Evolutionary conservation across 306 rosid genomes (phyloP).

Genomic region (Echinosophora koreensis): DNA sequence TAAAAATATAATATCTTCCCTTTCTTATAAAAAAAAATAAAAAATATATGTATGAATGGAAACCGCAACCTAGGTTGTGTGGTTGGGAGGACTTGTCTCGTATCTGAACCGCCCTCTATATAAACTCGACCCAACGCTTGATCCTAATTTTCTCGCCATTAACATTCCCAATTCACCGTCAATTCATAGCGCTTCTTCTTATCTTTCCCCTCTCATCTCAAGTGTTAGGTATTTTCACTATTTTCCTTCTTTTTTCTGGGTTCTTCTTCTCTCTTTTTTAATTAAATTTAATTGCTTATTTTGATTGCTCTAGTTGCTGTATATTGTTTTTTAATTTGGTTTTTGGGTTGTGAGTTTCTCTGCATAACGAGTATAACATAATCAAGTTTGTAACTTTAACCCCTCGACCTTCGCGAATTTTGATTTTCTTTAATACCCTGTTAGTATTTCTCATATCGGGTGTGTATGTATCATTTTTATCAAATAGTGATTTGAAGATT

Average conservation of each 20-base stretch:
- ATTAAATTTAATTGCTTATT: background rate
- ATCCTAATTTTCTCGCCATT: conserved; percentile 8
- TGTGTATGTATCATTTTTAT: background rate
- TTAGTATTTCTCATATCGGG: background rate
- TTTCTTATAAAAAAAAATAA: no score
- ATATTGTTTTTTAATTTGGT: background rate
- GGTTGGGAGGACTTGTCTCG: conserved; percentile 47
- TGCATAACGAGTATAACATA: background rate
- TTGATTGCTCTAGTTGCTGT: background rate
- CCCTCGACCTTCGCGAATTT: background rate
- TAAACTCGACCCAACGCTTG: conserved; percentile 13
- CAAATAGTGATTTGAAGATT: background rate
- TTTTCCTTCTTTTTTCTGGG: background rate
- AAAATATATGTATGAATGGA: background rate
- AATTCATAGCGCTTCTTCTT: background rate
- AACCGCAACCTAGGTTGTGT: background rate
- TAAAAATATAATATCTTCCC: no score
- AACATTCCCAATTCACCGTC: background rate
- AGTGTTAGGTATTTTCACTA: conserved; percentile 34
- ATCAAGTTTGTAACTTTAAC: conserved; percentile 12
- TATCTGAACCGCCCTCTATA: conserved; percentile 26
- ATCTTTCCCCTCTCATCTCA: background rate
- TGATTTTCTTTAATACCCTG: conserved; percentile 8
- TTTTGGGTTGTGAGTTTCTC: background rate
- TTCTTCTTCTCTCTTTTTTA: background rate